Conservation (phyloP, 176 grass and related monocot species). For the Eremochloa ophiuroides region DNA sequence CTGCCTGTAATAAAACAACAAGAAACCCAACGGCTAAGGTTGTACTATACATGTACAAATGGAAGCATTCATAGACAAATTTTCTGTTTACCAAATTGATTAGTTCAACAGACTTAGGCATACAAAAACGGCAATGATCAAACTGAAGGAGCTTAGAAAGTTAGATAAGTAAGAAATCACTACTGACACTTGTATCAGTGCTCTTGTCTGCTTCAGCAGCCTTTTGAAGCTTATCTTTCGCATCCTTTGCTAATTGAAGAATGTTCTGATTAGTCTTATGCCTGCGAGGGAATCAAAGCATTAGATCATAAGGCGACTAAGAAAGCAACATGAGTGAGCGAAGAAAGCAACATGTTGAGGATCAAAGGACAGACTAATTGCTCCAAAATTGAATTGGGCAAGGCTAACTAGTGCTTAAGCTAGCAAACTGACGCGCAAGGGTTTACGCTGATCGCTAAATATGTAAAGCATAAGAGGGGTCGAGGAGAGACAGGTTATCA, state of each 20-base stretch:
- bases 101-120: background rate
- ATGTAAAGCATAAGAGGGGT: background rate
- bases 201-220: conserved; percentile 63
- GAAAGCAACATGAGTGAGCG: conserved; percentile 4
- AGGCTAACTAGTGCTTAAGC: background rate
- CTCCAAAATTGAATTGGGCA: background rate
- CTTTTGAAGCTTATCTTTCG: conserved; percentile 72
- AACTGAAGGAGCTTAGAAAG: conserved; percentile 5
- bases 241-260: conserved; percentile 71
- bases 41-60: background rate
- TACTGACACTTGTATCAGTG: conserved; percentile 62
- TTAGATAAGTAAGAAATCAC: background rate
- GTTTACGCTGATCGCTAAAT: conserved; percentile 3
- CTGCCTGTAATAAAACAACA: conserved; percentile 42
- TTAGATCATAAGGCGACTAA: background rate
- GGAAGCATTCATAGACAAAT: background rate
- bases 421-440: background rate
- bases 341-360: background rate
- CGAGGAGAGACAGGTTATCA: conserved; percentile 57
- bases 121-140: background rate
- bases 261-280: conserved; percentile 71
- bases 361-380: conserved; percentile 5
- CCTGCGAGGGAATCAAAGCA: conserved; percentile 38
- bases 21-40: background rate
- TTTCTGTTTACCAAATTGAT: background rate